A percentile compares a stretch with the other conserved stretches of the same genome.
Evolutionary conservation across 495 filamentous ascomycete species (phyloP).

Genomic region (Glutinoglossum americanum): DNA sequence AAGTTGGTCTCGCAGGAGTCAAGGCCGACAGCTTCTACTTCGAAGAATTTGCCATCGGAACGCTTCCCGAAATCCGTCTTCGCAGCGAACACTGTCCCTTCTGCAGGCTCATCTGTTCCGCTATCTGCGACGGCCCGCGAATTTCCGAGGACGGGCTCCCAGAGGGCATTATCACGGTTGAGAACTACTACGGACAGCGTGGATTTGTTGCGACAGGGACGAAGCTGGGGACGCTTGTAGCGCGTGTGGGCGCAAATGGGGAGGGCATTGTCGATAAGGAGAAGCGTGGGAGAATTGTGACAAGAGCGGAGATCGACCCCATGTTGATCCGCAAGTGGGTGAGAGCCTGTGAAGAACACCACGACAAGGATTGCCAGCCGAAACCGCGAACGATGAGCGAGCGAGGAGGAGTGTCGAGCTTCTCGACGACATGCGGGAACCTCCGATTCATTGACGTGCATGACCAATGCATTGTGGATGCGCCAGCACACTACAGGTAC

Average conservation of each 20-base stretch:
- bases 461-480: not conserved
- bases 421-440: not conserved
- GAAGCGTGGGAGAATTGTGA: not conserved
- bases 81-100: not conserved
- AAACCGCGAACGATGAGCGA: not conserved
- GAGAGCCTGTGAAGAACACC: not conserved
- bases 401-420: not conserved
- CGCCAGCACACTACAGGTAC: not conserved
- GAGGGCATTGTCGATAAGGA: not conserved
- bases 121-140: not conserved
- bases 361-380: not conserved
- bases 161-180: not conserved
- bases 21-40: too few species aligned
- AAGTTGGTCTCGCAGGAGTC: too few species aligned
- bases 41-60: not conserved
- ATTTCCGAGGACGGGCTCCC: not conserved
- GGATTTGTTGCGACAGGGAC: not conserved
- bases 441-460: not conserved
- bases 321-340: not conserved
- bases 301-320: not conserved
- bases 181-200: not conserved
- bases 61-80: not conserved
- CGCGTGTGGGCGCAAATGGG: not conserved
- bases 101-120: not conserved
- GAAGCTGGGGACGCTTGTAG: not conserved